A percentile compares a stretch with the other conserved stretches of the same genome.
Evolutionary conservation across 2,329 filamentous ascomycete genomes (phyloP).

Genomic region (Claviceps pusilla): DNA sequence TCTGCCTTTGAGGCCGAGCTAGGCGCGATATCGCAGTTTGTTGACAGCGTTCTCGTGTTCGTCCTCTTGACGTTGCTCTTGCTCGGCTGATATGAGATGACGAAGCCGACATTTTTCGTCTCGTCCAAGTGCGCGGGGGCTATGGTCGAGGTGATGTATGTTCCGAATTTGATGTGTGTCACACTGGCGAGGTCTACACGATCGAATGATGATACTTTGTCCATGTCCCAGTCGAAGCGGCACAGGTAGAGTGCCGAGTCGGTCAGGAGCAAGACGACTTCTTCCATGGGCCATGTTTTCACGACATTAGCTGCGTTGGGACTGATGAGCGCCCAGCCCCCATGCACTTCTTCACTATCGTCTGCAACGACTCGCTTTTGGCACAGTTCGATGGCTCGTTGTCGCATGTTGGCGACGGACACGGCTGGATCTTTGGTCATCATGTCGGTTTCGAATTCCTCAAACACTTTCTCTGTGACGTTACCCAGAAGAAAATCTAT

Average conservation of each 20-base stretch:
- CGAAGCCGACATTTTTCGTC: conserved; percentile 66
- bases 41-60: conserved; percentile 71
- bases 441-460: conserved; percentile 88
- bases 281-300: conserved; percentile 62
- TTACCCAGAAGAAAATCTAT: conserved; percentile 92
- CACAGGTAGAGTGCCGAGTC: conserved; percentile 76
- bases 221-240: conserved; percentile 84
- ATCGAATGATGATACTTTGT: conserved; percentile 89
- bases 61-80: conserved; percentile 59
- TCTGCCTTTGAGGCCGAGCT: conserved; percentile 10
- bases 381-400: conserved; percentile 79
- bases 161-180: conserved; percentile 57
- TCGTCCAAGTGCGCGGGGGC: conserved; percentile 65
- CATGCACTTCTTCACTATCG: conserved; percentile 68
- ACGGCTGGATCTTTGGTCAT: conserved; percentile 85
- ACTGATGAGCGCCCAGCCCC: conserved; percentile 77
- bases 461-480: conserved; percentile 70
- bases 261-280: conserved; percentile 76
- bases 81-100: conserved; percentile 61
- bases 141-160: conserved; percentile 81
- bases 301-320: conserved; percentile 58
- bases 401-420: conserved; percentile 67
- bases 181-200: conserved; percentile 65
- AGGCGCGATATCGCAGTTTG: conserved; percentile 19
- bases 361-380: conserved; percentile 76